phyloP scores from a whole-genome alignment of 495 filamentous ascomycete species.

The Penicillium diatomitis region DNA sequence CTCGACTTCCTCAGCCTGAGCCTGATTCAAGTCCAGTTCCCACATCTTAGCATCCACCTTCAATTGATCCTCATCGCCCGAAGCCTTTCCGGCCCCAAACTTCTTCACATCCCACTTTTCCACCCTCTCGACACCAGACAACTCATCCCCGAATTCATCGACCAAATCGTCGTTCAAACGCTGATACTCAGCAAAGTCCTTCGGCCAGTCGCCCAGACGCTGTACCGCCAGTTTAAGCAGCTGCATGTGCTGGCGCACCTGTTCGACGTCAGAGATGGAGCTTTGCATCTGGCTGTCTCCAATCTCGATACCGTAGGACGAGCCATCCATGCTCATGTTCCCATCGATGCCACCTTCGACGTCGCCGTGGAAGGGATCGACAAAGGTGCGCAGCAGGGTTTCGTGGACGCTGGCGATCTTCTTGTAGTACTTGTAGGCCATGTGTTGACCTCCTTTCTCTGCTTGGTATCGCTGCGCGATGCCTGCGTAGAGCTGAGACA shows the following conservation, averaged over 20 bases:
- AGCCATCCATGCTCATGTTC: conserved; percentile 16
- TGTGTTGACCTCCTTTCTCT: conserved; percentile 22
- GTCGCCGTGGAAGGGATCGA: conserved; percentile 26
- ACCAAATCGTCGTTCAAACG: conserved; percentile 13
- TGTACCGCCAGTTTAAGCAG: conserved; percentile 32
- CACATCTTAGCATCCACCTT: conserved; percentile 9
- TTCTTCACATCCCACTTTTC: conserved; percentile 31
- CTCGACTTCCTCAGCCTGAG: conserved; percentile 11
- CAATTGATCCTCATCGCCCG: conserved; percentile 11
- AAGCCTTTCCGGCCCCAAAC: conserved; percentile 25
- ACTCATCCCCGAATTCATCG: conserved; percentile 14
- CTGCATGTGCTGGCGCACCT: conserved; percentile 27
- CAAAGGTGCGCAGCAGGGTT: conserved; percentile 26
- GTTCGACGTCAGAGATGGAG: conserved; percentile 17
- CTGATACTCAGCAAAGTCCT: conserved; percentile 29
- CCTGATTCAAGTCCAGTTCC: conserved; percentile 10
- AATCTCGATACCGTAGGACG: conserved; percentile 15
- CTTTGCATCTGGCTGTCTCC: conserved; percentile 7
- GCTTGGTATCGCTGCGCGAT: conserved; percentile 26
- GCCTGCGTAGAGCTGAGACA: conserved; percentile 31
- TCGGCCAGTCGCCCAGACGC: conserved; percentile 32
- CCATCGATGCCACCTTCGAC: conserved; percentile 15
- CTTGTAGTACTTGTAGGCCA: conserved; percentile 33
- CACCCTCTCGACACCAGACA: conserved; percentile 25
- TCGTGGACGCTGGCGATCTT: conserved; percentile 31